These are phyloP conservation scores for Malus hybrid DNA, from an alignment of 331 rosid species.

Conservation along the genomic window DNA sequence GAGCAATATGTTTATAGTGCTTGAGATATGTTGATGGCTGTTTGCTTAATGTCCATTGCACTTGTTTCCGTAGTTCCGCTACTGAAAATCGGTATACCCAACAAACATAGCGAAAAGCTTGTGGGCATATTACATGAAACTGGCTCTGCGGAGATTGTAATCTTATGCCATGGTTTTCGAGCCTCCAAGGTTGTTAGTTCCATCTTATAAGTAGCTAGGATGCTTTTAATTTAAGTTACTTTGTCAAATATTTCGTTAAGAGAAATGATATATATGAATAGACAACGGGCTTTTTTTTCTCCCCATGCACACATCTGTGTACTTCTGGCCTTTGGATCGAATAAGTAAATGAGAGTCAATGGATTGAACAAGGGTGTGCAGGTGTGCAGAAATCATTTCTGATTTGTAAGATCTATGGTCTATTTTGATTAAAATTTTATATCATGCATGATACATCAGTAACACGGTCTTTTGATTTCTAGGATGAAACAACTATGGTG, in stretches of 20 bases:
- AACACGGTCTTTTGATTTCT: background rate
- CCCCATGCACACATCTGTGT: too few relatives aligned
- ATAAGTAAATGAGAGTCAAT: too few relatives aligned
- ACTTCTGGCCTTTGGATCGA: too few relatives aligned
- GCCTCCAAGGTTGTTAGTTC: conserved; percentile 45
- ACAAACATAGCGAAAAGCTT: conserved; percentile 48
- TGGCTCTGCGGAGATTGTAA: conserved; percentile 48
- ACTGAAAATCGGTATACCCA: conserved; percentile 35
- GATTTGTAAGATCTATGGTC: too few relatives aligned
- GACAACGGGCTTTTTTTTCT: too few relatives aligned
- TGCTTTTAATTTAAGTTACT: background rate
- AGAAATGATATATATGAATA: too few relatives aligned
- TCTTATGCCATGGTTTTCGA: conserved; percentile 63
- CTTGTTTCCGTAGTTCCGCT: conserved; percentile 31
- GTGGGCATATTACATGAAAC: conserved; percentile 66
- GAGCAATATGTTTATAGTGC: too few relatives aligned
- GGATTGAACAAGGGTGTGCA: too few relatives aligned
- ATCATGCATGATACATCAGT: background rate
- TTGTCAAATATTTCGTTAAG: background rate
- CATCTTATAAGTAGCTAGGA: background rate
- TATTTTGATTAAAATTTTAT: too few relatives aligned
- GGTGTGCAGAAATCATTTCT: too few relatives aligned
- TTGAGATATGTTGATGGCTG: background rate
- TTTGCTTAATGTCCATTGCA: conserved; percentile 6
- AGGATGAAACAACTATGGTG: conserved; percentile 30